Conservation (phyloP, 805 yeast genomes). For the Priceomyces carsonii region DNA sequence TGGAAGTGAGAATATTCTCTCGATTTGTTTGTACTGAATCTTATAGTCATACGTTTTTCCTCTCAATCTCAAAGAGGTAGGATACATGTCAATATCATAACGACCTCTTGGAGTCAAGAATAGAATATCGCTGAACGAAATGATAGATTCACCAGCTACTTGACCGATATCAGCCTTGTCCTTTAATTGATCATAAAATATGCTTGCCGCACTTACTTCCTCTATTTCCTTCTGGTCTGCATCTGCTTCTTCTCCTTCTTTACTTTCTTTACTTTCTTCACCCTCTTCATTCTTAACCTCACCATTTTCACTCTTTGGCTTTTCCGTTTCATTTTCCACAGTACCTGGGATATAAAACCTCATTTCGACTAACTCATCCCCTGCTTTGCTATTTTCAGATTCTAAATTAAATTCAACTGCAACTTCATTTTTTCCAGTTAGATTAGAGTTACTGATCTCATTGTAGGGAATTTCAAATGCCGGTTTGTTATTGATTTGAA, state of each 20-base stretch:
- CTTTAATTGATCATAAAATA: conserved; percentile 86
- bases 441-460: conserved; percentile 77
- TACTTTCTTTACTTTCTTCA: conserved; percentile 19
- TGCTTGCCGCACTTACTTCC: conserved; percentile 72
- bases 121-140: conserved; percentile 84
- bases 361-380: conserved; percentile 95
- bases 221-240: conserved; percentile 36
- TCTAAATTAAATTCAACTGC: conserved; percentile 79
- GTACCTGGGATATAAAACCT: conserved; percentile 92
- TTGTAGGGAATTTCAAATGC: conserved; percentile 87
- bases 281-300: conserved; percentile 22
- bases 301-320: conserved; percentile 2
- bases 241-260: conserved; percentile 33
- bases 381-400: conserved; percentile 65
- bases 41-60: conserved; percentile 98
- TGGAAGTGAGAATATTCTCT: conserved; percentile 88
- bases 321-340: conserved; percentile 48
- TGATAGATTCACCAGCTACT: conserved; percentile 92
- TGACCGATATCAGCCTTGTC: conserved; percentile 94
- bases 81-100: conserved; percentile 93
- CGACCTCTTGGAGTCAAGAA: conserved; percentile 98
- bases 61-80: conserved; percentile 81
- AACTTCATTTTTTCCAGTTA: conserved; percentile 91
- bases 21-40: conserved; percentile 85
- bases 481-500: conserved; percentile 84